phyloP scores from a whole-genome alignment of 306 rosid genomes.

The Lithocarpus polystachyus region DNA sequence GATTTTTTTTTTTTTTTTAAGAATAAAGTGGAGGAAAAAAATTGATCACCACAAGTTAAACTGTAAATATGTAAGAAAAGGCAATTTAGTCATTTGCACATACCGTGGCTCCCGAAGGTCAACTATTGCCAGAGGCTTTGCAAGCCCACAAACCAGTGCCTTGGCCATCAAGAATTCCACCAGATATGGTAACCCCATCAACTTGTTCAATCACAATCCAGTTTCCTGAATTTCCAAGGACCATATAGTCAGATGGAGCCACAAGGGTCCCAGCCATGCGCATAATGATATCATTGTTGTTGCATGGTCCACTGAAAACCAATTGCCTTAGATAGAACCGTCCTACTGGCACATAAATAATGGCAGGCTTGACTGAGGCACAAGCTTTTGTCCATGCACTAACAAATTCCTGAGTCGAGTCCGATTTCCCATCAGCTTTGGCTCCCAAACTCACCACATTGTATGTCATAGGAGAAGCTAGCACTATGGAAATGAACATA shows the following conservation, averaged over 20 bases:
- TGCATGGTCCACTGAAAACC: conserved; percentile 44
- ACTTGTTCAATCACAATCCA: conserved; percentile 40
- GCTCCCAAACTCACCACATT: conserved; percentile 37
- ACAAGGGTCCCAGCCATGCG: conserved; percentile 41
- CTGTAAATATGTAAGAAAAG: neutral
- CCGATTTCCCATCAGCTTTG: conserved; percentile 29
- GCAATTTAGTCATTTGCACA: neutral
- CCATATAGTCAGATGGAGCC: conserved; percentile 41
- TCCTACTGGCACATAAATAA: conserved; percentile 42
- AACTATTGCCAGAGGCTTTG: conserved; percentile 38
- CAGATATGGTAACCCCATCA: conserved; percentile 38
- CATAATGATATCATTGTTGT: conserved; percentile 25
- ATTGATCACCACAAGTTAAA: no score
- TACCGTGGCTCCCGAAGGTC: conserved; percentile 58
- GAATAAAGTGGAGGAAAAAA: no score
- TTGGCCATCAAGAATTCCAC: conserved; percentile 47
- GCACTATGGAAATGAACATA: conserved; percentile 1
- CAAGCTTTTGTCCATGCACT: conserved; percentile 45
- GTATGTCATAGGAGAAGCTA: conserved; percentile 1
- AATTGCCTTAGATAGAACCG: conserved; percentile 29
- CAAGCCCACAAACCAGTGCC: conserved; percentile 49
- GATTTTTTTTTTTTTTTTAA: no score
- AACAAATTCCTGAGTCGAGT: conserved; percentile 32
- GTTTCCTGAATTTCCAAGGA: conserved; percentile 29
- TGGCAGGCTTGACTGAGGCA: conserved; percentile 21